A percentile compares a stretch with the other conserved stretches of the same genome.
phyloP scores from a whole-genome alignment of 352 stramenopile genomes.

The Phytopythium delawarense region DNA sequence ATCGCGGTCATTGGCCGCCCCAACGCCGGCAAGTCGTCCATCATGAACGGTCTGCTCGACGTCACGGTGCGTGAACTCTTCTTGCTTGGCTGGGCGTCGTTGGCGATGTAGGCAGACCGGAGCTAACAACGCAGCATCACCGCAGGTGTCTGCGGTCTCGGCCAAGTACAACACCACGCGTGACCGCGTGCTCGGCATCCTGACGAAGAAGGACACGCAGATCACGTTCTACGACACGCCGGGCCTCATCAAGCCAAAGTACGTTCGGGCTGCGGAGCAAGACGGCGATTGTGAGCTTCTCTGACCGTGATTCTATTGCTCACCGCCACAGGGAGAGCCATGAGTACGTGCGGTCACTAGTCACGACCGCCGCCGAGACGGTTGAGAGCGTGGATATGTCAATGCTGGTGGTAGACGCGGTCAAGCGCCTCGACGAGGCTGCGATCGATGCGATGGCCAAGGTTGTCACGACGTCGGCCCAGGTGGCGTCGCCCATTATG shows the following conservation, averaged over 20 bases:
- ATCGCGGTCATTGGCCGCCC: slow-evolving; percentile 79
- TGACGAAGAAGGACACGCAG: slow-evolving; percentile 69
- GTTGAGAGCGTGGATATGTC: slow-evolving; percentile 81
- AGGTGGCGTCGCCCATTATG: slow-evolving; percentile 73
- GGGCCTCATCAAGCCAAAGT: slow-evolving; percentile 85
- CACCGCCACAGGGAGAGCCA: slow-evolving; percentile 50
- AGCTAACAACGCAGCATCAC: not conserved
- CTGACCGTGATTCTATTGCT: slow-evolving; percentile 1
- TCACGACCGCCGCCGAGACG: slow-evolving; percentile 73
- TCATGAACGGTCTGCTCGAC: slow-evolving; percentile 77
- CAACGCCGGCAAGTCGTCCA: slow-evolving; percentile 87
- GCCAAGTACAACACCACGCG: slow-evolving; percentile 88
- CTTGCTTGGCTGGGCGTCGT: not conserved
- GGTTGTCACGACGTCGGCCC: slow-evolving; percentile 71
- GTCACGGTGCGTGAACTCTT: slow-evolving; percentile 38
- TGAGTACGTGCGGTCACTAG: slow-evolving; percentile 75
- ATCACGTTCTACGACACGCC: slow-evolving; percentile 86
- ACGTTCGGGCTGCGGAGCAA: not conserved
- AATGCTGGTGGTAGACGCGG: slow-evolving; percentile 80
- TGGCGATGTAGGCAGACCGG: not conserved
- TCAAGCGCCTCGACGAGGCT: slow-evolving; percentile 77
- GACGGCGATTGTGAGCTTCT: not conserved
- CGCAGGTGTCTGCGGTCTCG: slow-evolving; percentile 73
- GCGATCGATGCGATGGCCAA: slow-evolving; percentile 77
- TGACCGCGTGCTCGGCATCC: slow-evolving; percentile 72